Conservation (phyloP, 2,329 filamentous ascomycete genomes). For the Penicillium sp. region DNA sequence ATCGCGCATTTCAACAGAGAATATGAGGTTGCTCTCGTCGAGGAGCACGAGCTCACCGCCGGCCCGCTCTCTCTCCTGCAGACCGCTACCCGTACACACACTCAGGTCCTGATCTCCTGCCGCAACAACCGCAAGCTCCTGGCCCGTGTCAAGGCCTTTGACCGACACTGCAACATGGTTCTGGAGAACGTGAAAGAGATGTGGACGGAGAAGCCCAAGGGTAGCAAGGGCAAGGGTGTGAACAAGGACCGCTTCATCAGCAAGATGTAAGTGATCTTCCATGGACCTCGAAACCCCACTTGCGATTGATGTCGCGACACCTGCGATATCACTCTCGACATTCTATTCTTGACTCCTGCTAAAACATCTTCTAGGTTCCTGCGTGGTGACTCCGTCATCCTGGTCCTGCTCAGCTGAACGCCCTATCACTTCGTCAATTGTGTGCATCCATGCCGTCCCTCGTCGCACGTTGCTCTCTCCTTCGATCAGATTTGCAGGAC, state of each 20-base stretch:
- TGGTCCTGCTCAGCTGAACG: conserved; percentile 77
- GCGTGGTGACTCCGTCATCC: conserved; percentile 83
- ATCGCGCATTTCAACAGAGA: conserved; percentile 60
- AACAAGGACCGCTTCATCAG: conserved; percentile 99
- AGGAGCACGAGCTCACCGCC: conserved; percentile 78
- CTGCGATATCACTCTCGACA: neutral
- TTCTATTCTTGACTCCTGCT: neutral
- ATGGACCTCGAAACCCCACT: neutral
- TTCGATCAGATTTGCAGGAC: conserved; percentile 11
- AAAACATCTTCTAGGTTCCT: conserved; percentile 67
- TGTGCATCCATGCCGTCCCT: conserved; percentile 18
- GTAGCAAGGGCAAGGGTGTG: conserved; percentile 87
- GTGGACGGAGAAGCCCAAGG: conserved; percentile 95
- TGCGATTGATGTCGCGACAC: neutral
- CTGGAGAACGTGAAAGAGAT: conserved; percentile 98
- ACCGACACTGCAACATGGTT: conserved; percentile 99
- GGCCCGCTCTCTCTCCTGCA: conserved; percentile 92
- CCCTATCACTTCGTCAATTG: conserved; percentile 9
- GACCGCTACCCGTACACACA: conserved; percentile 91
- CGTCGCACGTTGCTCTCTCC: conserved; percentile 10
- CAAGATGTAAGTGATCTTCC: conserved; percentile 76
- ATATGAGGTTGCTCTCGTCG: conserved; percentile 83
- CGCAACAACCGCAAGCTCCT: conserved; percentile 98
- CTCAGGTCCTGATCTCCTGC: conserved; percentile 94
- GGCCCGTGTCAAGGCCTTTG: conserved; percentile 96